Percentiles rank a stretch among this genome's conserved stretches.
Evolutionary conservation across 768 basidiomycete species (phyloP).

Genomic region (Rhodotorula toruloides): DNA sequence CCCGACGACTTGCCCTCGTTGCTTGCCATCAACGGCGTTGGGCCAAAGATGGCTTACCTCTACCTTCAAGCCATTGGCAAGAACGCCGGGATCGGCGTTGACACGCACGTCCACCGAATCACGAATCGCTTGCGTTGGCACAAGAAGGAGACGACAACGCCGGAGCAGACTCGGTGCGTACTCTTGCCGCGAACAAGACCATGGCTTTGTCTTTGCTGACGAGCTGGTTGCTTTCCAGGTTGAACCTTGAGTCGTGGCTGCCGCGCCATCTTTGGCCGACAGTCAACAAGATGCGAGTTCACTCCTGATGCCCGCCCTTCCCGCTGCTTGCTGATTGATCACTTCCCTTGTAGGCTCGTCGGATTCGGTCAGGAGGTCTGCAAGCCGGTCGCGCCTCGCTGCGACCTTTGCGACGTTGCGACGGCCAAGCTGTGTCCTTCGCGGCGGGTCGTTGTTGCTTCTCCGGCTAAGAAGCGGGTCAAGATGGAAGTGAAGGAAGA

Average conservation of each 20-base stretch:
- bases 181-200: not conserved
- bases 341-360: slow-evolving; percentile 34
- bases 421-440: slow-evolving; percentile 24
- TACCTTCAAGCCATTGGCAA: slow-evolving; percentile 33
- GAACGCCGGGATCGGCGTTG: slow-evolving; percentile 75
- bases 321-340: not conserved
- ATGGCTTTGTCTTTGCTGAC: not conserved
- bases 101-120: slow-evolving; percentile 88
- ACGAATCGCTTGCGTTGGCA: slow-evolving; percentile 94
- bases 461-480: slow-evolving; percentile 9
- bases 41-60: slow-evolving; percentile 89
- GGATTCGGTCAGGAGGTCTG: slow-evolving; percentile 43
- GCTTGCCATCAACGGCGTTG: slow-evolving; percentile 81
- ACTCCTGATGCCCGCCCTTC: not conserved
- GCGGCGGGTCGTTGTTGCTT: slow-evolving; percentile 1
- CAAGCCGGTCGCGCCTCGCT: slow-evolving; percentile 36
- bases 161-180: slow-evolving; percentile 75
- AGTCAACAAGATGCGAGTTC: slow-evolving; percentile 37
- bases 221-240: not conserved
- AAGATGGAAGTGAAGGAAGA: not conserved
- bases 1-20: slow-evolving; percentile 66
- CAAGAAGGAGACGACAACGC: slow-evolving; percentile 69
- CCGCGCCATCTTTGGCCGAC: slow-evolving; percentile 38
- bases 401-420: slow-evolving; percentile 29
- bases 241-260: slow-evolving; percentile 43